Base-by-base conservation (phyloP, 2,329 filamentous ascomycete species). In the Coniella vitis region DNA sequence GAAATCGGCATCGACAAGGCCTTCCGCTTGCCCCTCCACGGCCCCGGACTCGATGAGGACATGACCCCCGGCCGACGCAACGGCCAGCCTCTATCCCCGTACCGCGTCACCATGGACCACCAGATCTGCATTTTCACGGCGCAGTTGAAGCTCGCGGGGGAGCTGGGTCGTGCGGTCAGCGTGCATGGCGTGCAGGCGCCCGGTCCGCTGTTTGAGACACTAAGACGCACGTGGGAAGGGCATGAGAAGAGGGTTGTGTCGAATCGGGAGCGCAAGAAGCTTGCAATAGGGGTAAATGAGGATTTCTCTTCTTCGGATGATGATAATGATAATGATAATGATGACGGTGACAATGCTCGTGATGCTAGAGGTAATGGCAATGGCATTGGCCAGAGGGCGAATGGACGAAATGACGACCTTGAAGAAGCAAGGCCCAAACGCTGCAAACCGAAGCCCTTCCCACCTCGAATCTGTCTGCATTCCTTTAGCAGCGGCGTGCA, bases 391-490 rank as follows among this genome's bases (percentile, higher is more conserved):
- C n/a, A n/a, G n/a, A n/a, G n/a, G n/a, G n/a, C n/a, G n/a, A n/a
- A n/a, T n/a, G n/a, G n/a, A n/a, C n/a, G n/a, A n/a, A n/a, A n/a
- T n/a, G n/a, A n/a, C n/a, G n/a, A n/a, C n/a, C n/a, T n/a, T n/a
- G n/a, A 20, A 0, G 8, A 3, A 0, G n/a, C 45, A 37, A 25
- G 53, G 51, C 51, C 37, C 34, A 47, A 51, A 29, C 41, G 45
- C 8, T 50, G 57, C 45, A 58, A 55, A 17, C 57, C 71, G 1
- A 81, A 76, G 52, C 84, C 86, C 0, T 97, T 85, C 57, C 90
- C 93, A 4, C 90, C 90, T 1, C 74, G 90, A 8, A 84, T 97
- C 62, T 98, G 93, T 61, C 79, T 98, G 51, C 93, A 98, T 66
- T 96, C 90, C 0, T 98, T 90, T 66, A 94, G 87, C 41, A 91